Evolutionary conservation across 306 rosid genomes (phyloP).

Genomic region (Astragalus membranaceus): DNA sequence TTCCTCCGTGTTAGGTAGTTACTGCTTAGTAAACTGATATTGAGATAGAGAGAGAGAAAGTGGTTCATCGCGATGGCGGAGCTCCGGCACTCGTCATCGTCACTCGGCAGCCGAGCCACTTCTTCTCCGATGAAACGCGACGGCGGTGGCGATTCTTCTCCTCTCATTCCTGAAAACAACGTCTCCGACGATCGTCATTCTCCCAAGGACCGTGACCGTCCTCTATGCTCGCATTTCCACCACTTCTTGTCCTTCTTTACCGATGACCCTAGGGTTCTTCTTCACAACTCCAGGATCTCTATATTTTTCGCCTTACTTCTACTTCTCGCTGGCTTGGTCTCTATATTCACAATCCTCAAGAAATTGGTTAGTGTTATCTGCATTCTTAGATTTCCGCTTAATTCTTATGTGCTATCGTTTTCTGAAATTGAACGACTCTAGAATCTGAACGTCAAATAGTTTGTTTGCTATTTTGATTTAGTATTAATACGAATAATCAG

Average conservation of each 20-base stretch:
- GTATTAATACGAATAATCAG: neutral
- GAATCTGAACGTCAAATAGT: neutral
- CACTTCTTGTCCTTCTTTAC: constrained; percentile 47
- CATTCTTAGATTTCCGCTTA: neutral
- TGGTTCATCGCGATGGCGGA: constrained; percentile 61
- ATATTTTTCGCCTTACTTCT: constrained; percentile 34
- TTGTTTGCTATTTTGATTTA: neutral
- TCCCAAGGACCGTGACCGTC: constrained; percentile 74
- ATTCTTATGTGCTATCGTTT: neutral
- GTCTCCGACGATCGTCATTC: constrained; percentile 62
- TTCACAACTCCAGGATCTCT: constrained; percentile 67
- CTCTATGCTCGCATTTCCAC: constrained; percentile 40
- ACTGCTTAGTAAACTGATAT: neutral
- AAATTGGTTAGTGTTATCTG: constrained; percentile 46
- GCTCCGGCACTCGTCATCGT: constrained; percentile 76
- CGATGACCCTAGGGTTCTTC: constrained; percentile 82
- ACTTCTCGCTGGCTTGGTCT: constrained; percentile 38
- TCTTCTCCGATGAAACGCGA: constrained; percentile 94
- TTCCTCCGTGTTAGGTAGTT: neutral
- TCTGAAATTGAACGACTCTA: neutral
- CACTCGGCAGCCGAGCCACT: constrained; percentile 61
- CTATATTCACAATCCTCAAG: constrained; percentile 46
- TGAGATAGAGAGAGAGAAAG: neutral
- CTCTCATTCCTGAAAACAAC: constrained; percentile 45
- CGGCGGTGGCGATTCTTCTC: constrained; percentile 58